Conservation (phyloP, 768 basidiomycete genomes). For the Leccinellum albellum region DNA sequence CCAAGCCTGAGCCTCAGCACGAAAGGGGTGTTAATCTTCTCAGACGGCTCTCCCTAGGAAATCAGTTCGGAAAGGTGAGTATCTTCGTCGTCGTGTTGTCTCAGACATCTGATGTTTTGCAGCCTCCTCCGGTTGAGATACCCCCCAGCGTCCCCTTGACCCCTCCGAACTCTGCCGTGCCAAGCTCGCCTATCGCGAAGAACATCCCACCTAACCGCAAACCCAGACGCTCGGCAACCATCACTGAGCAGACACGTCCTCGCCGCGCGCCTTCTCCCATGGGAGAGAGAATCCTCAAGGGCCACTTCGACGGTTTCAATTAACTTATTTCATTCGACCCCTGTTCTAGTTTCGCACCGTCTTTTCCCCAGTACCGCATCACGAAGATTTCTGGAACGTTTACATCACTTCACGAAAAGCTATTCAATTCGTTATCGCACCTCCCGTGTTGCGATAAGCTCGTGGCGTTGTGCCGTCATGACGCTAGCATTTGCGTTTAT, state of each 20-base stretch:
- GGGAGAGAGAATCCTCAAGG: constrained; percentile 89
- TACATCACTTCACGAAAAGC: not conserved
- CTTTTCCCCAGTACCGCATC: constrained; percentile 1
- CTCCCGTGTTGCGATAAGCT: constrained; percentile 1
- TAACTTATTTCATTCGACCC: constrained; percentile 31
- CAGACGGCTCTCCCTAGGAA: constrained; percentile 71
- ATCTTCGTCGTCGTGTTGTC: not conserved
- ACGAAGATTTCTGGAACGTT: constrained; percentile 5
- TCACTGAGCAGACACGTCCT: constrained; percentile 44
- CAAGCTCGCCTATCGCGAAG: constrained; percentile 17
- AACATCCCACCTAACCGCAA: constrained; percentile 27
- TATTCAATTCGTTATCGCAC: constrained; percentile 4
- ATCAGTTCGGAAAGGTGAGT: constrained; percentile 55
- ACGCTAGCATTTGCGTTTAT: constrained; percentile 7
- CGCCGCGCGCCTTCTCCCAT: constrained; percentile 79
- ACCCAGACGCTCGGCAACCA: constrained; percentile 58
- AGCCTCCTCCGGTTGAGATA: constrained; percentile 15
- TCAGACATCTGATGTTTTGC: not conserved
- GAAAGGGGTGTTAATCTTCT: constrained; percentile 72
- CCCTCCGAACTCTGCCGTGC: constrained; percentile 53
- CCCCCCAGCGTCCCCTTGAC: constrained; percentile 37
- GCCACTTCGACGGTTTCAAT: constrained; percentile 89
- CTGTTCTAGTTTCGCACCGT: not conserved
- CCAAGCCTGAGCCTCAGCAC: constrained; percentile 43
- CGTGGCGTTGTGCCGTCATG: constrained; percentile 8